phyloP scores from a whole-genome alignment of 768 basidiomycete species.

The Xerocomellus intermedius region DNA sequence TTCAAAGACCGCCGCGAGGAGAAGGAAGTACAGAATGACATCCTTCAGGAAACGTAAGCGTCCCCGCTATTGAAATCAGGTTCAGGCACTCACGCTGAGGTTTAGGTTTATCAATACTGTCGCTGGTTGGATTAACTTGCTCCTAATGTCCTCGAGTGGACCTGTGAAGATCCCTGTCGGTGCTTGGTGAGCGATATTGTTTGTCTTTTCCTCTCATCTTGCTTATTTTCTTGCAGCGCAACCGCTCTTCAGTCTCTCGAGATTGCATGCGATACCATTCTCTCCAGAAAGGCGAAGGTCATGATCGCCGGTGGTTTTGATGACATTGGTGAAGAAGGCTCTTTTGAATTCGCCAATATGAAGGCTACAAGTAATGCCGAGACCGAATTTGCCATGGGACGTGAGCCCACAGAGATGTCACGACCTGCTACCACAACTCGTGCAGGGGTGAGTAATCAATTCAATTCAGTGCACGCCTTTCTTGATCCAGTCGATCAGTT shows the following conservation, averaged over 20 bases:
- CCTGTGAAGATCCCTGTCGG: constrained; percentile 99
- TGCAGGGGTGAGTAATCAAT: constrained; percentile 64
- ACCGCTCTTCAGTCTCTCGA: constrained; percentile 97
- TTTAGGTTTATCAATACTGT: constrained; percentile 97
- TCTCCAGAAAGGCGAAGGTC: constrained; percentile 96
- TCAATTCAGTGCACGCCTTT: not conserved
- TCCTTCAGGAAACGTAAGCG: constrained; percentile 93
- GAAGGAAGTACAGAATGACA: constrained; percentile 97
- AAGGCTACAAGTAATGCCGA: constrained; percentile 97
- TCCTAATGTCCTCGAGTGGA: constrained; percentile 93
- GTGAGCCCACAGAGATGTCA: constrained; percentile 98
- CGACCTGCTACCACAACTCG: constrained; percentile 96
- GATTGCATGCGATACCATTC: constrained; percentile 94
- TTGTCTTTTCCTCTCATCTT: not conserved
- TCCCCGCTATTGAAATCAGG: not conserved
- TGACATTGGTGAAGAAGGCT: constrained; percentile 97
- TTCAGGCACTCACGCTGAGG: constrained; percentile 5
- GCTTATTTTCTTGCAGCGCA: constrained; percentile 50
- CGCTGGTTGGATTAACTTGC: constrained; percentile 95
- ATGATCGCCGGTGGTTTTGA: constrained; percentile 99
- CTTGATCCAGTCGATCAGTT: constrained; percentile 46
- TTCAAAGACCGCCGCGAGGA: constrained; percentile 99
- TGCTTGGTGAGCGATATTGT: constrained; percentile 67
- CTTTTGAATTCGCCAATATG: constrained; percentile 99
- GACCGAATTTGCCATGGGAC: constrained; percentile 98